Percentiles rank a stretch among this genome's conserved stretches.
Evolutionary conservation across 345 rosid species (phyloP).

Genomic region (Aegle marmelos): DNA sequence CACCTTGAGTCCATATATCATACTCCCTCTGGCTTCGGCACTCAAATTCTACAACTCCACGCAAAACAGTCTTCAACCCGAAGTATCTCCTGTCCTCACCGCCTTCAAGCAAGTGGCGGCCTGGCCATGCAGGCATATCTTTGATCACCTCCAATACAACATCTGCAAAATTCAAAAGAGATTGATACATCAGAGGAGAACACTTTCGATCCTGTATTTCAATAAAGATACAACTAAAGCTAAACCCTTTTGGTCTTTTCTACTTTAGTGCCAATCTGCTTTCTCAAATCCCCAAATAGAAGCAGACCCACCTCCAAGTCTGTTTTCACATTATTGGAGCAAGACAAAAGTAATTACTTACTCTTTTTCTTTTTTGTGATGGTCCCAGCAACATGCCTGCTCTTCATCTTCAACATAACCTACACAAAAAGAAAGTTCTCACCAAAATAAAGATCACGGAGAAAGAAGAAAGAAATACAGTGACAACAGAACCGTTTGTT

Average conservation of each 20-base stretch:
- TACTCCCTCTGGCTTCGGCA: slow-evolving; percentile 76
- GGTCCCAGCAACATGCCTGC: slow-evolving; percentile 92
- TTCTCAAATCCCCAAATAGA: slow-evolving; percentile 88
- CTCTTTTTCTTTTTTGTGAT: slow-evolving; percentile 98
- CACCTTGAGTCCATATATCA: slow-evolving; percentile 93
- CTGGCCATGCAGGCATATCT: slow-evolving; percentile 83
- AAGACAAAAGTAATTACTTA: slow-evolving; percentile 51
- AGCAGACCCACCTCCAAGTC: slow-evolving; percentile 55
- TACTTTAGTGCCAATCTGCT: slow-evolving; percentile 45
- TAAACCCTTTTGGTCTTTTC: slow-evolving; percentile 20
- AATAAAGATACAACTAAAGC: slow-evolving; percentile 17
- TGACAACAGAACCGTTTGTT: slow-evolving; percentile 22
- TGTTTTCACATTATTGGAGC: slow-evolving; percentile 38
- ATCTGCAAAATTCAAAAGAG: slow-evolving; percentile 49
- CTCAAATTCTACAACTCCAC: slow-evolving; percentile 77
- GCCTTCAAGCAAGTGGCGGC: slow-evolving; percentile 80
- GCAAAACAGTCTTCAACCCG: slow-evolving; percentile 57
- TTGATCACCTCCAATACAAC: slow-evolving; percentile 67
- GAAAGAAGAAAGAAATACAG: slow-evolving; percentile 11
- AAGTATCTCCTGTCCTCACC: slow-evolving; percentile 79
- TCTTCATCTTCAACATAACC: slow-evolving; percentile 99
- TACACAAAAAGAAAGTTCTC: slow-evolving; percentile 41
- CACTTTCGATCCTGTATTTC: slow-evolving; percentile 34
- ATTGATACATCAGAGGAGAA: slow-evolving; percentile 22
- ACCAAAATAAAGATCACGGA: slow-evolving; percentile 29